Evolutionary conservation across 2,329 filamentous ascomycete species (phyloP).

Genomic region (Fusarium circinatum): DNA sequence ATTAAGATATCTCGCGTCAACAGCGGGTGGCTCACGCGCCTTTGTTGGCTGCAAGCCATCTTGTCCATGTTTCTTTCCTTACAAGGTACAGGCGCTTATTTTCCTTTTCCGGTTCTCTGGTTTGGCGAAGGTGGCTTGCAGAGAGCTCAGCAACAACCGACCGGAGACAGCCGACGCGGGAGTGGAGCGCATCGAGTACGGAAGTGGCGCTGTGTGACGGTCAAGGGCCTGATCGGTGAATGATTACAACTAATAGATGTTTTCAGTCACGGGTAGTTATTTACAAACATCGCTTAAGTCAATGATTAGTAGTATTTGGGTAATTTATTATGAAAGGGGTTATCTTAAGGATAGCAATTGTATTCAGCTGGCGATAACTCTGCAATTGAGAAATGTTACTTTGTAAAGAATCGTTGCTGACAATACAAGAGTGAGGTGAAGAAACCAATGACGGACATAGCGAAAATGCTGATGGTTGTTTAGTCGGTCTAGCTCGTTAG

Average conservation of each 20-base stretch:
- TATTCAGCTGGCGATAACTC: rapidly evolving
- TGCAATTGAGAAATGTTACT: background rate
- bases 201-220: background rate
- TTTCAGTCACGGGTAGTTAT: background rate
- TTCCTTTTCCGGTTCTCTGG: background rate
- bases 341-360: background rate
- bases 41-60: background rate
- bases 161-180: background rate
- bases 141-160: background rate
- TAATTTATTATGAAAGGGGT: no score
- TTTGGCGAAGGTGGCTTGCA: background rate
- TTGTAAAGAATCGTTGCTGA: background rate
- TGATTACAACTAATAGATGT: background rate
- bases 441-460: background rate
- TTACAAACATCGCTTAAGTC: background rate
- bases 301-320: rapidly evolving
- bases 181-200: background rate
- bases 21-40: rapidly evolving
- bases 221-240: background rate
- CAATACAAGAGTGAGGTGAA: background rate
- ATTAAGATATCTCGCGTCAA: background rate
- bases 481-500: slow-evolving; percentile 4
- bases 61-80: background rate
- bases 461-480: slow-evolving; percentile 1
- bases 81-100: background rate